Evolutionary conservation across 441 rosid species (phyloP).

Genomic region (Cnidoscolus chayamansa): DNA sequence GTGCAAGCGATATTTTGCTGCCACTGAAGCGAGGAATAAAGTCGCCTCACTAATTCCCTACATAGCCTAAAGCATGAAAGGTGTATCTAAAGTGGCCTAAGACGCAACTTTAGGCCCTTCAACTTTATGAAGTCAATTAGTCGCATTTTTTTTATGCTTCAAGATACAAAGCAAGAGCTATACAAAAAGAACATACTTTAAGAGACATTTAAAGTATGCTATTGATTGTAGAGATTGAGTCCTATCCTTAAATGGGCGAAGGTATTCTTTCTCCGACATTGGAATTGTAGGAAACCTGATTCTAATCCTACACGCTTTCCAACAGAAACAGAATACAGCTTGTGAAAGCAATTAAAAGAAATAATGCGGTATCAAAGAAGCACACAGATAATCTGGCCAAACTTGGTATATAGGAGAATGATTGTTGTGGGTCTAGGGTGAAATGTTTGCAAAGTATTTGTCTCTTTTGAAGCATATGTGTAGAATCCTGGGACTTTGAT

Average conservation of each 20-base stretch:
- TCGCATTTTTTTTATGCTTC: neutral
- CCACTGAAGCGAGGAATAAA: constrained; percentile 15
- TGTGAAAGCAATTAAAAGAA: neutral
- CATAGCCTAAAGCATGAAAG: constrained; percentile 3
- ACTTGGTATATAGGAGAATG: neutral
- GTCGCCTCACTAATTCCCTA: constrained; percentile 1
- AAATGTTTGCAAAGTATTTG: neutral
- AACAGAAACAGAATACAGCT: neutral
- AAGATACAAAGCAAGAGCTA: constrained; percentile 5
- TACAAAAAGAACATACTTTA: neutral
- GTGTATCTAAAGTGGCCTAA: constrained; percentile 1
- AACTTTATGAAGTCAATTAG: constrained; percentile 1
- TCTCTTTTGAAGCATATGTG: neutral
- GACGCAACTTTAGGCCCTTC: neutral
- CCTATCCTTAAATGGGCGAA: neutral
- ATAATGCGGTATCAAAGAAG: neutral
- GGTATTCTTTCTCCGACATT: neutral
- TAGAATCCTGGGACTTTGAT: neutral
- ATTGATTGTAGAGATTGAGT: neutral
- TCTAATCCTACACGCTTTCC: neutral
- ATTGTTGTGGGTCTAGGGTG: neutral
- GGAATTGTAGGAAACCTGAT: neutral
- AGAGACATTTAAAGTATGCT: neutral
- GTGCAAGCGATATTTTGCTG: constrained; percentile 21
- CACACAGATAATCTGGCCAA: neutral